These are phyloP conservation scores for Aulographum hederae DNA, from an alignment of 2,329 filamentous ascomycete genomes.

Conservation along the genomic window DNA sequence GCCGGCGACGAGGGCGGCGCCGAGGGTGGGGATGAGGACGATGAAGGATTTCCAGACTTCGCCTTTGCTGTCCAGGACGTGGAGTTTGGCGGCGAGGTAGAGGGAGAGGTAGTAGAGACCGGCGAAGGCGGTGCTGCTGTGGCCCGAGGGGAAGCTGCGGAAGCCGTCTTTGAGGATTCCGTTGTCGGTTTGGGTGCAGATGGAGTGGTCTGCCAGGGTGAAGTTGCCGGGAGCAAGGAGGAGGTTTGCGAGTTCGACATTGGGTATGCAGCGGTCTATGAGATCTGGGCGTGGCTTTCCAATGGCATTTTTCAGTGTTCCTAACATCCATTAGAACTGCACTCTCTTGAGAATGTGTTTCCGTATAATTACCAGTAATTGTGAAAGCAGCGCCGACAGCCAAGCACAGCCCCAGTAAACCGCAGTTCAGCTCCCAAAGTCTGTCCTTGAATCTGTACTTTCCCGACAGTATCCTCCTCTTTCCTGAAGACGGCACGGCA, in stretches of 20 bases:
- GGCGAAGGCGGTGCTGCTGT: constrained; percentile 37
- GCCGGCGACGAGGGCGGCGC: constrained; percentile 34
- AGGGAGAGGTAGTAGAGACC: constrained; percentile 41
- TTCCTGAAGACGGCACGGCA: constrained; percentile 15
- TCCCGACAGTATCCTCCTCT: constrained; percentile 20
- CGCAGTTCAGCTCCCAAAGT: constrained; percentile 43
- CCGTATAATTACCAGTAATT: too few species aligned
- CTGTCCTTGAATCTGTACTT: constrained; percentile 35
- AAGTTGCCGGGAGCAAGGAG: constrained; percentile 18
- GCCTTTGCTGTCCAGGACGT: constrained; percentile 20
- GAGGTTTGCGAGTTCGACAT: too few species aligned
- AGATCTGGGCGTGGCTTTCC: constrained; percentile 41
- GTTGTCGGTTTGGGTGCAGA: constrained; percentile 32
- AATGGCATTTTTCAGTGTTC: constrained; percentile 38
- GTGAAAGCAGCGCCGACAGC: constrained; percentile 35
- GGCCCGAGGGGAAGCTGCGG: constrained; percentile 39
- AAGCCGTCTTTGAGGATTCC: constrained; percentile 40
- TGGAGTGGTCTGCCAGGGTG: constrained; percentile 26
- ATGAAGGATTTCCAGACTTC: constrained; percentile 41
- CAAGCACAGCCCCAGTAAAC: constrained; percentile 36
- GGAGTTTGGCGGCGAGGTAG: constrained; percentile 37
- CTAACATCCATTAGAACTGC: too few species aligned
- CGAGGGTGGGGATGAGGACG: constrained; percentile 33
- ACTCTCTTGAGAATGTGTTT: too few species aligned
- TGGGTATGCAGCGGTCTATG: constrained; percentile 33